Base-by-base conservation (phyloP, 2,329 filamentous ascomycete species). In the Aspergillus melleus region DNA sequence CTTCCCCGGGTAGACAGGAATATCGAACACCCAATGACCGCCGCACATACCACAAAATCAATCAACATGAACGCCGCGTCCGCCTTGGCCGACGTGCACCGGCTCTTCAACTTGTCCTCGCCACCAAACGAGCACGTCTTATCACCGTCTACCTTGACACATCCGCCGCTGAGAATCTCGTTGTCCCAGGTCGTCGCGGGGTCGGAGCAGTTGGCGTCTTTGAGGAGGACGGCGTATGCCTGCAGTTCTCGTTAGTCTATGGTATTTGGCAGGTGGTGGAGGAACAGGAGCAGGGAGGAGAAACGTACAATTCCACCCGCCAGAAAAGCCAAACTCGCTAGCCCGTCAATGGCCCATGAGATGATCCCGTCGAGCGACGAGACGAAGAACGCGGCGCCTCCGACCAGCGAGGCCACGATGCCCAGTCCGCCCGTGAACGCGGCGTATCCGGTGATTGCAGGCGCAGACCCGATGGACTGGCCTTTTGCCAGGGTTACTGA, bases 1-100 rank as follows among this genome's bases (percentile, higher is more conserved):
- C 49, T 49, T 2, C 12, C 22, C n/a, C 46, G 14, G 19, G 46
- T 4, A 30, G 49, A 30, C 8, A 51, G n/a, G 26, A 56, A 32
- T 16, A 61, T 55, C 5, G 51, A 50, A 24, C 42, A 62, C 24
- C 10, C 54, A 2, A 61, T 39, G 6, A 55, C 60, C 20, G 24
- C 64, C 8, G 64, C 6, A 29, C 61, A 69, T 2, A 60, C 53
- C 29, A 64, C 36, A 52, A 58, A 68, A 9, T 44, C 57, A n/a
- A 69, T 58, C 50, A 70, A 64, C 68, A 70, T 69, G 36, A 70
- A 71, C 6, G 64, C 64, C 22, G 53, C 51, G 42, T 70, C 64
- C 4, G 68, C 66, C 14, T 62, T 63, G 19, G 67, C 68, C 14
- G 59, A 63, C 2, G 54, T 59, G 49, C 68, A 71, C 8, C 66